phyloP scores from a whole-genome alignment of 2,329 filamentous ascomycete species.

The Diaporthe vaccinii region DNA sequence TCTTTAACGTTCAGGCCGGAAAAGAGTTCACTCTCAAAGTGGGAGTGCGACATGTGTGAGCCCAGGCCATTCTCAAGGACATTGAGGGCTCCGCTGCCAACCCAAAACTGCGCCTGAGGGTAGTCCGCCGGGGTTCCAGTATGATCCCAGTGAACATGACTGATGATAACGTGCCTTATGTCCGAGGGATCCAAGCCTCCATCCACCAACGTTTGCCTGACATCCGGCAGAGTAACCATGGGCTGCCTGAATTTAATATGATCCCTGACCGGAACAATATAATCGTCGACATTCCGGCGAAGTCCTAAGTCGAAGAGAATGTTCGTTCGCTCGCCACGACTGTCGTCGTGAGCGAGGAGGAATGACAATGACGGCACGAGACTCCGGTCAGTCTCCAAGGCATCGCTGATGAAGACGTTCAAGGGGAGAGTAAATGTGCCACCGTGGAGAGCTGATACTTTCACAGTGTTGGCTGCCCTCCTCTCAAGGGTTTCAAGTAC shows the following conservation, averaged over 20 bases:
- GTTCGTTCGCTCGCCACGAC: constrained; percentile 48
- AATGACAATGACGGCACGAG: constrained; percentile 68
- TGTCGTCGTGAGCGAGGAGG: constrained; percentile 60
- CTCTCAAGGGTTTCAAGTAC: constrained; percentile 26
- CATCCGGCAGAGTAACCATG: constrained; percentile 58
- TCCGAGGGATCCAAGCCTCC: constrained; percentile 41
- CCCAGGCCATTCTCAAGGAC: constrained; percentile 53
- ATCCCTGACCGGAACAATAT: constrained; percentile 57
- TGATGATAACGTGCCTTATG: constrained; percentile 56
- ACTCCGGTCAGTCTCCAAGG: constrained; percentile 55
- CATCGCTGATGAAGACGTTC: constrained; percentile 59
- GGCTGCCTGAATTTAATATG: constrained; percentile 62
- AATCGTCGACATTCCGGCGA: constrained; percentile 58
- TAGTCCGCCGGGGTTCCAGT: constrained; percentile 69
- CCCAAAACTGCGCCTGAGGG: constrained; percentile 59
- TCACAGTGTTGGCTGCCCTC: constrained; percentile 44
- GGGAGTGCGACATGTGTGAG: constrained; percentile 47
- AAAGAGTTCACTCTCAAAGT: constrained; percentile 50
- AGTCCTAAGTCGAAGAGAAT: constrained; percentile 68
- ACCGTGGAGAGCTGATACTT: constrained; percentile 53
- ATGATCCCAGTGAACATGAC: constrained; percentile 71
- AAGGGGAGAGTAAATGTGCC: constrained; percentile 62
- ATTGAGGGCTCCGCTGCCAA: constrained; percentile 61
- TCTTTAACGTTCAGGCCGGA: constrained; percentile 54
- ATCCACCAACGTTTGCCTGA: constrained; percentile 52